Conservation (phyloP, 495 filamentous ascomycete genomes). For the Xylona heveae region DNA sequence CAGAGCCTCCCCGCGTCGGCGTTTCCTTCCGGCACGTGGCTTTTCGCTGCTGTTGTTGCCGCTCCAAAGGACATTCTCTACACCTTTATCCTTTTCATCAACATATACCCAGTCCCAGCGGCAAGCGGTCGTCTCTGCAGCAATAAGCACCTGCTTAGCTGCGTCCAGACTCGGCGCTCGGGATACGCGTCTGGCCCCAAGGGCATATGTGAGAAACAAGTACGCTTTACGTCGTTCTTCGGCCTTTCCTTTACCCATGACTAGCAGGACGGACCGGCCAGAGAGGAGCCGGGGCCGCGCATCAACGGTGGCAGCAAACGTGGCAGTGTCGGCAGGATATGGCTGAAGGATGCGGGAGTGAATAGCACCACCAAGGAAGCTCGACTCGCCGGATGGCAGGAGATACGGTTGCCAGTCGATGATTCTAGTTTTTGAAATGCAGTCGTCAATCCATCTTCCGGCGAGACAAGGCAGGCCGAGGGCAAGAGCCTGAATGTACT, state of each 20-base stretch:
- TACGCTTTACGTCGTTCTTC: slow-evolving; percentile 39
- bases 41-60: slow-evolving; percentile 20
- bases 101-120: slow-evolving; percentile 47
- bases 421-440: slow-evolving; percentile 31
- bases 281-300: slow-evolving; percentile 38
- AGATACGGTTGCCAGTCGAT: slow-evolving; percentile 67
- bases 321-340: slow-evolving; percentile 33
- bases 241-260: slow-evolving; percentile 44
- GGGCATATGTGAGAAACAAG: slow-evolving; percentile 53
- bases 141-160: slow-evolving; percentile 31
- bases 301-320: slow-evolving; percentile 31
- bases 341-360: slow-evolving; percentile 44
- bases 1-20: slow-evolving; percentile 12
- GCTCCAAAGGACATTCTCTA: slow-evolving; percentile 20
- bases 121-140: slow-evolving; percentile 21
- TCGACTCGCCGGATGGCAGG: slow-evolving; percentile 64
- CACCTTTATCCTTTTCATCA: slow-evolving; percentile 9
- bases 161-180: slow-evolving; percentile 42
- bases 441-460: slow-evolving; percentile 59
- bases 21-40: slow-evolving; percentile 27
- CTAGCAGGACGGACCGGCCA: slow-evolving; percentile 48
- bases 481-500: slow-evolving; percentile 90
- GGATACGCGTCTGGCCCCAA: slow-evolving; percentile 47
- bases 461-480: slow-evolving; percentile 72
- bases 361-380: slow-evolving; percentile 53